phyloP scores from a whole-genome alignment of 208 protist genomes.

The Trypanosoma melophagium region DNA sequence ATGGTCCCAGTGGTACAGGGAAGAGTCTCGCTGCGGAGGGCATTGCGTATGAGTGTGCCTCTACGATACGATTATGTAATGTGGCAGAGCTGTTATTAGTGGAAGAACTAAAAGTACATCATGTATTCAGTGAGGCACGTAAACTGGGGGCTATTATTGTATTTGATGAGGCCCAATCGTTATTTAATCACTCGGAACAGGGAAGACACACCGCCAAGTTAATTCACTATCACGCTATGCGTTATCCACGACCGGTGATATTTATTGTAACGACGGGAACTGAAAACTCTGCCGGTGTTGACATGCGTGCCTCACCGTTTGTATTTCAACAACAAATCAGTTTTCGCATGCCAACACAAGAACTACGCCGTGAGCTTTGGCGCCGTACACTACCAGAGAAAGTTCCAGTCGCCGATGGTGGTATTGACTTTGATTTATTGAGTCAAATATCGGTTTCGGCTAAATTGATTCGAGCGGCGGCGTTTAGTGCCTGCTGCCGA shows the following conservation, averaged over 20 bases:
- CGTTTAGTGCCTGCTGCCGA: conserved; percentile 75
- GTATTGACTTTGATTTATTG: conserved; percentile 61
- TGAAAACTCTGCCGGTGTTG: conserved; percentile 32
- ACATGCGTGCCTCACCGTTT: conserved; percentile 49
- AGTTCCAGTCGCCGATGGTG: conserved; percentile 48
- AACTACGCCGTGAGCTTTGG: conserved; percentile 75
- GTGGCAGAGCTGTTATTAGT: conserved; percentile 64
- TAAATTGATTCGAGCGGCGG: conserved; percentile 72
- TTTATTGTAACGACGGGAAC: conserved; percentile 78
- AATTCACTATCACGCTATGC: conserved; percentile 79
- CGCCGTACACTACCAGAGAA: conserved; percentile 61
- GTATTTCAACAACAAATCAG: conserved; percentile 55
- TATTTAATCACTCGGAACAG: conserved; percentile 77
- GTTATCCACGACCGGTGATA: conserved; percentile 73
- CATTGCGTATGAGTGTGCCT: conserved; percentile 90
- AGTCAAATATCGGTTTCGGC: conserved; percentile 52
- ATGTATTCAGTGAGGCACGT: conserved; percentile 79
- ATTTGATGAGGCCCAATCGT: conserved; percentile 83
- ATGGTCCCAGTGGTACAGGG: conserved; percentile 81
- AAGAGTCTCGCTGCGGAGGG: conserved; percentile 88
- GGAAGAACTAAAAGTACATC: conserved; percentile 46
- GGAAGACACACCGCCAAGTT: conserved; percentile 67
- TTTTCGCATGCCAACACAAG: conserved; percentile 58
- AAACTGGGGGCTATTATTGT: conserved; percentile 86
- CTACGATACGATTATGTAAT: conserved; percentile 87